Evolutionary conservation across 345 rosid genomes (phyloP), one percentile per base, ranked within the genome.

Genomic region (Heritiera littoralis): DNA sequence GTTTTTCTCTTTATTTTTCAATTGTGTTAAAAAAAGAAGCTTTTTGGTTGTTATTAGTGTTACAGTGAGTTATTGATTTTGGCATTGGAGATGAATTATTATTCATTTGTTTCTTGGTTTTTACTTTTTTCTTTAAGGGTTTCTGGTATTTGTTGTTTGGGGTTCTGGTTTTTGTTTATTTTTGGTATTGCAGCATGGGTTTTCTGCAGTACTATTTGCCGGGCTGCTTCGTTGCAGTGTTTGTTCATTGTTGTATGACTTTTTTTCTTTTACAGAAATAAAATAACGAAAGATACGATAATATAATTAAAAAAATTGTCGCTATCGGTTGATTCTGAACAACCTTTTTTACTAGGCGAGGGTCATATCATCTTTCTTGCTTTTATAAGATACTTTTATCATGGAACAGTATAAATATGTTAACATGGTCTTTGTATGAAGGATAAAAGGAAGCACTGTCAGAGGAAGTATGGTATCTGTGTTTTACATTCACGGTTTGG

Each of bases 141-240:
- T 75, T 56, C 15, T 40, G 9, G 14, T 14, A 4, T 52, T 43
- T 8, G 3, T 65, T 28, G 2, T 63, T 51, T 77, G 15, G 66
- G 51, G 9, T 46, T 78, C 13, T 66, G 45, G 14, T 17, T 63
- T 68, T 70, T 72, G 14, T 9, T 72, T 43, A 9, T 70, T 52
- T 77, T 75, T 54, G 66, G 74, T 63, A 41, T n/a, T 59, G 7
- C n/a, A 45, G 73, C 28, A 54, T 82, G 76, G 64, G n/a, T 3
- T 56, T 45, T 59, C 7, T 59, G 78, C 56, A 45, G 38, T 76
- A 11, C 13, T 60, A 7, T 20, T 60, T 43, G 40, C 20, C 28
- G 66, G 14, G 14, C 17, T 51, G 41, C 9, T 68, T 23, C 28
- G 54, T 8, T 72, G 45, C 64, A 51, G 76, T 32, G 10, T 32